Evolutionary conservation across 495 filamentous ascomycete genomes (phyloP).

Genomic region (Cercophora scortea): DNA sequence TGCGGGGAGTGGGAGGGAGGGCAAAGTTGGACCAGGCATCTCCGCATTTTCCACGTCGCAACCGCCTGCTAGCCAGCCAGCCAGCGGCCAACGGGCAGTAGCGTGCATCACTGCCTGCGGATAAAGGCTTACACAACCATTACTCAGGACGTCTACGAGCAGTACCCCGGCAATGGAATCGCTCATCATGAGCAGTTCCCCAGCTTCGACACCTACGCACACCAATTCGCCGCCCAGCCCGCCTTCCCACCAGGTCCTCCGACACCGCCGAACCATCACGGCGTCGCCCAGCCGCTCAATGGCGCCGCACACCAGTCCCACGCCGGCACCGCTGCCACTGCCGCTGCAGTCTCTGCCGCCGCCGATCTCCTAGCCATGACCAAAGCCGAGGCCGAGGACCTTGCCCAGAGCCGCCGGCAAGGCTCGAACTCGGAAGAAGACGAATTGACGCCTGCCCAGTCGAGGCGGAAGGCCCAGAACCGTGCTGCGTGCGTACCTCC

Average conservation of each 20-base stretch:
- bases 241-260: conserved; percentile 31
- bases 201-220: conserved; percentile 33
- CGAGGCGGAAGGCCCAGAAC: conserved; percentile 89
- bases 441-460: conserved; percentile 68
- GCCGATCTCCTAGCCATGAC: conserved; percentile 19
- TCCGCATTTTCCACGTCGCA: conserved; percentile 15
- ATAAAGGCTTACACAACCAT: conserved; percentile 32
- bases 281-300: conserved; percentile 18
- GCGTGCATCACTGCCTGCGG: conserved; percentile 14
- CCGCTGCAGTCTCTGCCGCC: too few species aligned
- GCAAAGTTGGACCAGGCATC: conserved; percentile 3
- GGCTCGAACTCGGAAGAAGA: conserved; percentile 47
- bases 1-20: too few species aligned
- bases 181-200: conserved; percentile 38
- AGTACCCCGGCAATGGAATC: conserved; percentile 28
- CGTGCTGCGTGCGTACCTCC: conserved; percentile 76
- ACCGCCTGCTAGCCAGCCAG: background rate
- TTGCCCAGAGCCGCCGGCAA: conserved; percentile 33
- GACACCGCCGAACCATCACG: conserved; percentile 31
- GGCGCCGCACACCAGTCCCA: conserved; percentile 15
- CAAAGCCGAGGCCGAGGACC: conserved; percentile 28
- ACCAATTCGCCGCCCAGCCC: conserved; percentile 30
- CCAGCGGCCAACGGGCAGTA: conserved; percentile 5
- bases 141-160: conserved; percentile 39
- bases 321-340: conserved; percentile 14